Base-by-base conservation (phyloP, 2,329 filamentous ascomycete genomes). In the Diplocarpon mali region DNA sequence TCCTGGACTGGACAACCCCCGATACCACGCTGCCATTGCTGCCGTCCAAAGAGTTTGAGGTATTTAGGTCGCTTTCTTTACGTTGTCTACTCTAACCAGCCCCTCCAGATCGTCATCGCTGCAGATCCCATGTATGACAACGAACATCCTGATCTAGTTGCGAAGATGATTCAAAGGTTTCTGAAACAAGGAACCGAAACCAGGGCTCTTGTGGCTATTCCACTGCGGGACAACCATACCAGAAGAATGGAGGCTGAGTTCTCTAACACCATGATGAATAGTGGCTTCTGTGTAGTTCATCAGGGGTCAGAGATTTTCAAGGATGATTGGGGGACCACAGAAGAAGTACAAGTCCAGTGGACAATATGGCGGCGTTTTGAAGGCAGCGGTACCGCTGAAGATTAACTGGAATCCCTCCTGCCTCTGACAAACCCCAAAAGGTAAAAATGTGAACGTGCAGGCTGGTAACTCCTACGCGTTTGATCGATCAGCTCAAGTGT, bases 111-210 rank as follows among this genome's bases (percentile, higher is more conserved):
- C 44, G 78, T 96, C 35, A 71, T 98, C 2, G 86, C 79, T 2
- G 87, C 90, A 2, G 92, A 98, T 62, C 76, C 86, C 0, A 68
- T 98, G 15, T 96, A 96, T 64, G 87, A 89, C 37, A 74, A 88
- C 39, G 74, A 84, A 3, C 92, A 96, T 59, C 87, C 90, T 0
- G 65, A 63, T 2, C 75, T 92, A 57, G 72, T 96, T 16, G 78
- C 80, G 0, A 69, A 78, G 12, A 80, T 85, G 12, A 79, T 96
- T 36, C 65, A 70, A 9, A 66, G 72, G 32, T 86, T 88, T 65
- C 69, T 95, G 10, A 72, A 71, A 8, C 64, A 68, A 12, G 69
- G 68, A 2, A 66, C 73, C 24, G 27, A 44, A 4, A 76, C 85
- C 2, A 73, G 83, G 30, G 82, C 83, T 1, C 70, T 95, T 10